phyloP scores from a whole-genome alignment of 352 stramenopile genomes.

The Phytophthora pini region DNA sequence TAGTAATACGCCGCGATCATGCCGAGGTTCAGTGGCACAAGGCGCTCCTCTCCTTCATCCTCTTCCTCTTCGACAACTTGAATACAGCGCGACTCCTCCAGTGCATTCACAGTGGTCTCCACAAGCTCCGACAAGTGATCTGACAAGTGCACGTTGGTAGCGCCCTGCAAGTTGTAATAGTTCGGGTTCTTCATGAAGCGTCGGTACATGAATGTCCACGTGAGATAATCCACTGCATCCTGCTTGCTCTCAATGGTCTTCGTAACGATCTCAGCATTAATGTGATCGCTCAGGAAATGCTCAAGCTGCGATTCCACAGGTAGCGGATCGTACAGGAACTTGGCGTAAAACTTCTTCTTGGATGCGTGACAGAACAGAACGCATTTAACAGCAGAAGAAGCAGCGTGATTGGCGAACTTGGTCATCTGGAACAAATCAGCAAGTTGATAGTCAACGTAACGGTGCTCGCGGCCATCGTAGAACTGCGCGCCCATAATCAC shows the following conservation, averaged over 20 bases:
- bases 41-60: constrained; percentile 81
- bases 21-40: constrained; percentile 97
- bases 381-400: constrained; percentile 85
- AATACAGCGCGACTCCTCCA: constrained; percentile 97
- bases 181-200: constrained; percentile 99
- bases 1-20: constrained; percentile 99
- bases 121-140: constrained; percentile 99
- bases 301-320: constrained; percentile 99
- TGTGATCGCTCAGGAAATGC: constrained; percentile 97
- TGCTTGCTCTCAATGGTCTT: constrained; percentile 99
- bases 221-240: constrained; percentile 99
- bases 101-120: constrained; percentile 95
- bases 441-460: constrained; percentile 98
- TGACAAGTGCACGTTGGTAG: constrained; percentile 92
- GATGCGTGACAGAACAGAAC: constrained; percentile 97
- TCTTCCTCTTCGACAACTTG: constrained; percentile 93
- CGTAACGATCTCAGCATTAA: constrained; percentile 99
- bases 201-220: constrained; percentile 99
- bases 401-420: constrained; percentile 71
- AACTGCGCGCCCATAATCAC: constrained; percentile 98
- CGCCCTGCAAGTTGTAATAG: constrained; percentile 98
- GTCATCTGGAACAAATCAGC: constrained; percentile 99
- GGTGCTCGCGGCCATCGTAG: constrained; percentile 96
- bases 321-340: constrained; percentile 99
- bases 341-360: constrained; percentile 99